Conservation (phyloP, 345 rosid genomes). For the Ceriops zippeliana region DNA sequence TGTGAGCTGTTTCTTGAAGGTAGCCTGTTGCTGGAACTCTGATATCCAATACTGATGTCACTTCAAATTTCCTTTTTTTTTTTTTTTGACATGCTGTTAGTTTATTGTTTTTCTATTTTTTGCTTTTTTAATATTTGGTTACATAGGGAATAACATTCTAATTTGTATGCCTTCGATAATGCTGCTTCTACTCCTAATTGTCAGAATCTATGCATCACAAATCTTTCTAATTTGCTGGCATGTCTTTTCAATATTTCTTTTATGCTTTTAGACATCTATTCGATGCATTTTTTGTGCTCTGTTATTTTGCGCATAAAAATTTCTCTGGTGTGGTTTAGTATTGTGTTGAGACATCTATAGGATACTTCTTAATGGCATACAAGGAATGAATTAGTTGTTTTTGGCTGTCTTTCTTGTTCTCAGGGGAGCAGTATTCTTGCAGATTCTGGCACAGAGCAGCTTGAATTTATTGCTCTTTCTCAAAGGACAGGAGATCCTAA, state of each 20-base stretch:
- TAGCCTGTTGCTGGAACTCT: neutral
- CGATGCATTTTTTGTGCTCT: neutral
- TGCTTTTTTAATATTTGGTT: neutral
- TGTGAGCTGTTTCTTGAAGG: neutral
- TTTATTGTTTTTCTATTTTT: neutral
- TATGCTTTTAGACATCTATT: neutral
- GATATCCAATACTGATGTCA: neutral
- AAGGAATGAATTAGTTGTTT: slow-evolving; percentile 10
- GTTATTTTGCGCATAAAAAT: neutral
- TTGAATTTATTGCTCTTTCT: slow-evolving; percentile 95
- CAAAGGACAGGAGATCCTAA: slow-evolving; percentile 93
- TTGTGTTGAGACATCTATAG: neutral
- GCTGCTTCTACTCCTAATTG: neutral
- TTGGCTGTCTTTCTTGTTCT: slow-evolving; percentile 6
- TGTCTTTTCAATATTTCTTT: neutral
- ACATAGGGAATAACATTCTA: neutral
- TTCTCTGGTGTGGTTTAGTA: neutral
- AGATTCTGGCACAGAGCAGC: slow-evolving; percentile 96
- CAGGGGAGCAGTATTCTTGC: slow-evolving; percentile 96
- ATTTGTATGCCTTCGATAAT: neutral
- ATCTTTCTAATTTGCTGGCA: neutral
- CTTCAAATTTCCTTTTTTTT: neutral
- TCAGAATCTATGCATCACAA: neutral
- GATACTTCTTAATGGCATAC: neutral
- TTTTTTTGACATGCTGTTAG: neutral